phyloP scores from a whole-genome alignment of 768 basidiomycete species.

The Pleurotus eryngii region DNA sequence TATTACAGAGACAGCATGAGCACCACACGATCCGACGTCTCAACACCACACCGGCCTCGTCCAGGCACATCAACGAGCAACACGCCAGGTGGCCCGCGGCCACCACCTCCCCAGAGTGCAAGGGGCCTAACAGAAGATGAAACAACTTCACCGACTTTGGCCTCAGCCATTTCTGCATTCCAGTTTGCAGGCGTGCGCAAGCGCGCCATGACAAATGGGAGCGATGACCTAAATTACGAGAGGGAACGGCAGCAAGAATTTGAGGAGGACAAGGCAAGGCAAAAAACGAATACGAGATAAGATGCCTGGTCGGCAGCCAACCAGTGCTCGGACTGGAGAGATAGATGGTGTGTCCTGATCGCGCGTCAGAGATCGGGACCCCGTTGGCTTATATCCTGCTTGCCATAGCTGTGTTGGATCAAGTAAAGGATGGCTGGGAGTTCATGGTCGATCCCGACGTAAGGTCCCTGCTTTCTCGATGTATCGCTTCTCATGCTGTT shows the following conservation, averaged over 20 bases:
- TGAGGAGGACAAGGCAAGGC: conserved; percentile 61
- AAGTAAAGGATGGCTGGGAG: conserved; percentile 89
- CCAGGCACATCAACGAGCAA: conserved; percentile 19
- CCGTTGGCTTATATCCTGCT: conserved; percentile 1
- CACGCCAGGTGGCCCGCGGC: conserved; percentile 14
- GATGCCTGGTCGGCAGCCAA: conserved; percentile 53
- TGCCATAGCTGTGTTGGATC: conserved; percentile 69
- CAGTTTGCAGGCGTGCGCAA: conserved; percentile 59
- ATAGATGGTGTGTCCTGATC: conserved; percentile 66
- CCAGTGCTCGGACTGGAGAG: conserved; percentile 66
- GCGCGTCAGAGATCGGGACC: neutral
- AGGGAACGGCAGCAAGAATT: conserved; percentile 57
- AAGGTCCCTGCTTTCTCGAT: conserved; percentile 21
- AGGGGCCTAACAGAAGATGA: conserved; percentile 31
- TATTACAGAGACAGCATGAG: conserved; percentile 48
- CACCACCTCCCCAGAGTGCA: conserved; percentile 23
- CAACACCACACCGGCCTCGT: conserved; percentile 28
- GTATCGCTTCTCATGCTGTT: conserved; percentile 6
- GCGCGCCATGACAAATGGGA: conserved; percentile 50
- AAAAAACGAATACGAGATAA: conserved; percentile 69
- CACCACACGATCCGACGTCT: conserved; percentile 44
- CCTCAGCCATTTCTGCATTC: conserved; percentile 66
- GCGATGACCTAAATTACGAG: conserved; percentile 53
- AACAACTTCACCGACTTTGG: conserved; percentile 46
- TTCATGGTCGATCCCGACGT: conserved; percentile 82